Evolutionary conservation across 1,139 yeast genomes (phyloP), one percentile per base, ranked within the genome.

Genomic region (Diutina ranongensis): DNA sequence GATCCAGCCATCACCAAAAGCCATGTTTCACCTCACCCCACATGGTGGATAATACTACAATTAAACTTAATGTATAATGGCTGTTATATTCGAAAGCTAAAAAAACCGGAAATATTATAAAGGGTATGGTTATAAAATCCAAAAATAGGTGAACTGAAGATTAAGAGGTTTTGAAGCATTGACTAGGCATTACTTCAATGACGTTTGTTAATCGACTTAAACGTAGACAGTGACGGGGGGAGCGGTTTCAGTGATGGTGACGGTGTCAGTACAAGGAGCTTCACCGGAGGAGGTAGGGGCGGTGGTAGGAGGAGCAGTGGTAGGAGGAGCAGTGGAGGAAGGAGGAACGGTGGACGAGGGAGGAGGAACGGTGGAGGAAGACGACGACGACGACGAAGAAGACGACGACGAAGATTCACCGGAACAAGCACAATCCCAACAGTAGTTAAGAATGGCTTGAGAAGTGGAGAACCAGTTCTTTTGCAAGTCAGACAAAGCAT

Each of bases 81-180:
- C 42, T 38, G 42, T 38, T 38, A 38, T 38, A 38, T 25, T 35
- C 28, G 28, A 35, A 34, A 35, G 40, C 40, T 35, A 35, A 35
- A 35, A 31, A 31, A 20, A 35, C 40, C 40, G 40, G 40, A 35
- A 35, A 35, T 35, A 35, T 35, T 35, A 35, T 35, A 35, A 35
- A 35, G 40, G 40, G 40, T 35, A 35, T 35, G 40, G 40, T 18
- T 35, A 35, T 20, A 35, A 38, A 25, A 38, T 25, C 21, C 32
- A 25, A 38, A 38, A 38, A 25, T 15, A 38, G 25, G 25, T 21
- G 32, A 38, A 22, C 42, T 22, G 42, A 38, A 38, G 15, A 36
- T 13, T 21, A 18, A 8, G 20, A n/a, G 8, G 8, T 32, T 5
- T 32, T 9, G 35, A 5, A 32, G 5, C 7, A 9, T 32, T 10